phyloP scores from a whole-genome alignment of 2,329 filamentous ascomycete genomes.

The Chrysoporthe puriensis region DNA sequence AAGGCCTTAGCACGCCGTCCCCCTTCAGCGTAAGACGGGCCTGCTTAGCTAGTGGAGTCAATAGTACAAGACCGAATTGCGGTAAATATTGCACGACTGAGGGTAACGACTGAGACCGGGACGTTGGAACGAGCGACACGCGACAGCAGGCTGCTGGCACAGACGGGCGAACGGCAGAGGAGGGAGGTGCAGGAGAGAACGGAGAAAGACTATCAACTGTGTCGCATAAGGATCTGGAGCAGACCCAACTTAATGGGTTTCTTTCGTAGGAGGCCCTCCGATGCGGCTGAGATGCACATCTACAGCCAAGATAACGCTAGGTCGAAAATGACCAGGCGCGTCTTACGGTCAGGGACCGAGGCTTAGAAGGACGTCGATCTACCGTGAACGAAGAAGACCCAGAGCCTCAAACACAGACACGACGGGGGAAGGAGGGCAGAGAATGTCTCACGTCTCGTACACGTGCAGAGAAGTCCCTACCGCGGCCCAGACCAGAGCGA shows the following conservation, averaged over 20 bases:
- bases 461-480: too few species aligned
- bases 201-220: not conserved
- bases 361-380: not conserved
- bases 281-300: not conserved
- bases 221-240: not conserved
- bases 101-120: not conserved
- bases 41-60: not conserved
- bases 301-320: conserved; percentile 1
- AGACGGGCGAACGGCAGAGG: not conserved
- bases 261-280: not conserved
- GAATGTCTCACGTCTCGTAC: too few species aligned
- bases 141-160: not conserved
- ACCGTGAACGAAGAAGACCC: not conserved
- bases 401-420: too few species aligned
- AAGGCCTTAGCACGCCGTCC: not conserved
- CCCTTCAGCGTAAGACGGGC: not conserved
- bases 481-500: too few species aligned
- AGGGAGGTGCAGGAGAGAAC: not conserved
- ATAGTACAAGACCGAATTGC: not conserved
- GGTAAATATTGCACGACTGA: not conserved
- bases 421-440: too few species aligned
- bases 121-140: not conserved
- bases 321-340: not conserved
- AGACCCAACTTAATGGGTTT: not conserved
- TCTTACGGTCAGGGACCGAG: not conserved